A percentile compares a stretch with the other conserved stretches of the same genome.
These are phyloP conservation scores for Microstroma glucosiphilum DNA, from an alignment of 1,284 basidiomycete genomes.

Conservation along the genomic window DNA sequence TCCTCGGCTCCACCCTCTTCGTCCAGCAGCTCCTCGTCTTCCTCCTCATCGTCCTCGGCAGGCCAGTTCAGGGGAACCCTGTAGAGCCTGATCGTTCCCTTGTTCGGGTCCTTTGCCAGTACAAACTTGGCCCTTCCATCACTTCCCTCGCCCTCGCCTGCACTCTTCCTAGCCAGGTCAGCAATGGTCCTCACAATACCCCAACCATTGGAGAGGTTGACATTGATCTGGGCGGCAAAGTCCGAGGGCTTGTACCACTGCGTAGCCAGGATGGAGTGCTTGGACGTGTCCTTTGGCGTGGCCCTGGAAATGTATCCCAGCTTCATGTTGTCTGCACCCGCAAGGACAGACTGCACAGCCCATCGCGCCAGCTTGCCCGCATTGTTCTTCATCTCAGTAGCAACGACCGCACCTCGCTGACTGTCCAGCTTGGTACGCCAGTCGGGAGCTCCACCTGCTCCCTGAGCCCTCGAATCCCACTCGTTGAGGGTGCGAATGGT, in stretches of 20 bases:
- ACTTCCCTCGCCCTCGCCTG: constrained; percentile 19
- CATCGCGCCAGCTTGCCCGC: constrained; percentile 95
- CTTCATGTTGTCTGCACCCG: constrained; percentile 95
- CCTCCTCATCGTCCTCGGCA: constrained; percentile 53
- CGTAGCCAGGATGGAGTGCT: constrained; percentile 90
- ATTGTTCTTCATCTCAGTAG: constrained; percentile 99
- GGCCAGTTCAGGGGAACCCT: constrained; percentile 82
- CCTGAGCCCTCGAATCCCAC: constrained; percentile 85
- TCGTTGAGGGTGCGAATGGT: constrained; percentile 96
- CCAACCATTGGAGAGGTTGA: constrained; percentile 94
- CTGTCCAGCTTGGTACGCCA: constrained; percentile 94
- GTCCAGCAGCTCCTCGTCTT: constrained; percentile 58
- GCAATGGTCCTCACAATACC: constrained; percentile 67
- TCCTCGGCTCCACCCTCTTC: constrained; percentile 33
- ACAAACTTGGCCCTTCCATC: constrained; percentile 32
- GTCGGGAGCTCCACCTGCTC: constrained; percentile 86
- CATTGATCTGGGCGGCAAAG: constrained; percentile 90
- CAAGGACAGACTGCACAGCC: constrained; percentile 90
- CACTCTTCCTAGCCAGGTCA: constrained; percentile 40
- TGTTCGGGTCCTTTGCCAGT: constrained; percentile 50
- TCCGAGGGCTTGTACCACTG: constrained; percentile 90
- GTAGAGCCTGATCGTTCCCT: constrained; percentile 84
- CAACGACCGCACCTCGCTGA: constrained; percentile 94
- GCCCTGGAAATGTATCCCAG: constrained; percentile 89
- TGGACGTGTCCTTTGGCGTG: constrained; percentile 85